phyloP scores from a whole-genome alignment of 305 asterid species.

The Salvia sclarea region DNA sequence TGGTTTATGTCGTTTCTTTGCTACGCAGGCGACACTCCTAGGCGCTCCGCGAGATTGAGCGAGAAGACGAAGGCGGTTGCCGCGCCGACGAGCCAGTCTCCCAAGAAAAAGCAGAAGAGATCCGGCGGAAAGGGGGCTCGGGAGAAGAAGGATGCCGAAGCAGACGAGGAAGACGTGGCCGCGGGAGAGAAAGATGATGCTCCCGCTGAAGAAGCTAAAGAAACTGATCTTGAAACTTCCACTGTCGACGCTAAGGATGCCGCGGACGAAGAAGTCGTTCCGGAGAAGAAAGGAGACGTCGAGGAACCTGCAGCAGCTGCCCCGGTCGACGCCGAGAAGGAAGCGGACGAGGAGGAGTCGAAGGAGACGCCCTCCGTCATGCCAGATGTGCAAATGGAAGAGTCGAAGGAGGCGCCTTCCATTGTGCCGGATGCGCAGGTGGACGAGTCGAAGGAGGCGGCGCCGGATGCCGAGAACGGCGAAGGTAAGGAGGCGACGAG shows the following conservation, averaged over 20 bases:
- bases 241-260: conserved; percentile 33
- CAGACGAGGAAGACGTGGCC: conserved; percentile 40
- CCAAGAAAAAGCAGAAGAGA: conserved; percentile 53
- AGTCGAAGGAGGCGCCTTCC: conserved; percentile 22
- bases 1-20: conserved; percentile 8
- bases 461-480: conserved; percentile 10
- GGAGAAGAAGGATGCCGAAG: conserved; percentile 37
- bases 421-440: conserved; percentile 16
- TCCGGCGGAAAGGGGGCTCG: conserved; percentile 34
- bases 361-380: conserved; percentile 27
- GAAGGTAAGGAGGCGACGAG: conserved; percentile 26
- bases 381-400: conserved; percentile 13
- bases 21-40: conserved; percentile 58
- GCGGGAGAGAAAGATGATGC: conserved; percentile 35
- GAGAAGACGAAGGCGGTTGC: conserved; percentile 52
- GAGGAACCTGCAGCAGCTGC: too few species aligned
- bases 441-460: conserved; percentile 21
- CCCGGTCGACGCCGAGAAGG: conserved; percentile 32
- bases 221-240: conserved; percentile 32
- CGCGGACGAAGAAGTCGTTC: conserved; percentile 27
- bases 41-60: conserved; percentile 63
- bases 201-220: conserved; percentile 37
- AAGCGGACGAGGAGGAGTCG: conserved; percentile 33
- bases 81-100: conserved; percentile 43
- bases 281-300: too few species aligned